Evolutionary conservation across 2,329 filamentous ascomycete genomes (phyloP).

Genomic region (Bipolaris victoriae): DNA sequence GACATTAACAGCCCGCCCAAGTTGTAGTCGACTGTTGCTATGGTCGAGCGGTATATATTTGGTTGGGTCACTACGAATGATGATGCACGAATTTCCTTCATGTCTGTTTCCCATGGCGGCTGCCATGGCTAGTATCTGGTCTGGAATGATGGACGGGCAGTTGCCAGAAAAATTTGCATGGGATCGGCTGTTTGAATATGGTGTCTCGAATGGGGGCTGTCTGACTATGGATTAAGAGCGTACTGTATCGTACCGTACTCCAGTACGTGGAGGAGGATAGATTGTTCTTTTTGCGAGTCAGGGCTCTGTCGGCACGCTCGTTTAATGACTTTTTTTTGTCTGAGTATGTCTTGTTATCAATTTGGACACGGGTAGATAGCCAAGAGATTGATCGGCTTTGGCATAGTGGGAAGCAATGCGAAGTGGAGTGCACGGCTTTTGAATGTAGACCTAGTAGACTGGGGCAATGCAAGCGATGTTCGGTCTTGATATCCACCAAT

Average conservation of each 20-base stretch:
- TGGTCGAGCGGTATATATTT: neutral
- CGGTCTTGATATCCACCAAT: neutral
- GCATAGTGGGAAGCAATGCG: neutral
- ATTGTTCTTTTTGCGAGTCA: too few species aligned
- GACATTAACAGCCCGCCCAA: constrained; percentile 10
- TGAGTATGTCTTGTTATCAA: too few species aligned
- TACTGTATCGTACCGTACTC: too few species aligned
- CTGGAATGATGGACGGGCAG: neutral
- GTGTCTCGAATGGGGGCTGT: neutral
- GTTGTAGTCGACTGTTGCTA: neutral
- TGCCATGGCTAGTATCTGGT: constrained; percentile 1
- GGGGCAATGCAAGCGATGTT: neutral
- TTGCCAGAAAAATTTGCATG: constrained; percentile 7
- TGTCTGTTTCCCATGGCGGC: neutral
- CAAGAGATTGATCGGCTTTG: neutral
- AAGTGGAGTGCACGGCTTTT: neutral
- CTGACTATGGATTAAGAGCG: neutral
- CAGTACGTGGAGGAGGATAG: too few species aligned
- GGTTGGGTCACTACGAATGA: neutral
- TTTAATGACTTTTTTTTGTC: too few species aligned
- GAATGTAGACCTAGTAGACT: neutral
- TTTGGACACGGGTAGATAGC: neutral
- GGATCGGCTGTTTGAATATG: constrained; percentile 15
- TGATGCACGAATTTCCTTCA: constrained; percentile 3
- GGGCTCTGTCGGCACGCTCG: too few species aligned